Evolutionary conservation across 1,284 basidiomycete species (phyloP).

Genomic region (Vanrija sp.): DNA sequence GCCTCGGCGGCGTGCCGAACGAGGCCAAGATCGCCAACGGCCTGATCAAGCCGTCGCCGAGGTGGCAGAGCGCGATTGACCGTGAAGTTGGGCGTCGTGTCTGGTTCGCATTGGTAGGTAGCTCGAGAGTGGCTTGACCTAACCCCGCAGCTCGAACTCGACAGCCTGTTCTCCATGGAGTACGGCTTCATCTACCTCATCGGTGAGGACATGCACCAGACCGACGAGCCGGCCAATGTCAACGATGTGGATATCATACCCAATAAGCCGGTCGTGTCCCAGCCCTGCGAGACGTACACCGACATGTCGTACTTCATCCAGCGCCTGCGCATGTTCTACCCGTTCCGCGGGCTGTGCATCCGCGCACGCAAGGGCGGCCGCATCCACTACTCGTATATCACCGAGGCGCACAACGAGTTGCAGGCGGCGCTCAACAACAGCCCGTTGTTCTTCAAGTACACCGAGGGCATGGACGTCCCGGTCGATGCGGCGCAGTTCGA

Average conservation of each 20-base stretch:
- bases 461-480: slow-evolving; percentile 1
- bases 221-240: slow-evolving; percentile 25
- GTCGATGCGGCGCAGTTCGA: slow-evolving; percentile 16
- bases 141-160: slow-evolving; percentile 18
- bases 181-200: slow-evolving; percentile 26
- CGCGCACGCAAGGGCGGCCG: slow-evolving; percentile 19
- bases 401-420: slow-evolving; percentile 19
- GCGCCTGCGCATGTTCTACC: slow-evolving; percentile 22
- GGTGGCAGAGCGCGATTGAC: slow-evolving; percentile 23
- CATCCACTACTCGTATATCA: slow-evolving; percentile 22
- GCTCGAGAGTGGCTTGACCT: not conserved
- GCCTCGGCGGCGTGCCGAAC: slow-evolving; percentile 13
- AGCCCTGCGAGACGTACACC: slow-evolving; percentile 20
- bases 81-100: slow-evolving; percentile 25
- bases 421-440: slow-evolving; percentile 13
- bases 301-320: slow-evolving; percentile 29
- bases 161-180: slow-evolving; percentile 27
- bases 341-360: slow-evolving; percentile 21
- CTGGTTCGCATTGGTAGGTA: slow-evolving; percentile 17
- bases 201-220: slow-evolving; percentile 22
- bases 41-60: slow-evolving; percentile 8
- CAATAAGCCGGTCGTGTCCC: slow-evolving; percentile 11
- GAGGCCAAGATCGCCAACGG: slow-evolving; percentile 11
- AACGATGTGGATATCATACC: slow-evolving; percentile 20
- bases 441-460: slow-evolving; percentile 17